Conservation (phyloP, 2,329 filamentous ascomycete species). For the Stagonosporopsis tanaceti region DNA sequence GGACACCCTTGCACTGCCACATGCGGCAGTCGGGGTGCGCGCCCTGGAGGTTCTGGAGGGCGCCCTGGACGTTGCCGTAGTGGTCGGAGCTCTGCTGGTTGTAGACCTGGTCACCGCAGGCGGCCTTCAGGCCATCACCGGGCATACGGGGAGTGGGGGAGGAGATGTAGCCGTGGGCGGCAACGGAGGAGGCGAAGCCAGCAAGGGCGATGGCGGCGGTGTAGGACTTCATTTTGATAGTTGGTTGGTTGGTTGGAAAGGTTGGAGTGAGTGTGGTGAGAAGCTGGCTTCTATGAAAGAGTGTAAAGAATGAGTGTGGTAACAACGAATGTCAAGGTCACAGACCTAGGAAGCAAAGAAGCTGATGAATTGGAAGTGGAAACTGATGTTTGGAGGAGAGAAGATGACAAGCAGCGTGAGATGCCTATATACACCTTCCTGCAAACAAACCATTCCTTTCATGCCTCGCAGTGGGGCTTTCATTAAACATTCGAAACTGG, state of each 20-base stretch:
- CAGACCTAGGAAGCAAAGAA: slow-evolving; percentile 45
- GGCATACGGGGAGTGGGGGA: slow-evolving; percentile 59
- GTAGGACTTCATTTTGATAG: slow-evolving; percentile 54
- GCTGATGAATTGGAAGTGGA: slow-evolving; percentile 35
- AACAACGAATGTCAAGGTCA: slow-evolving; percentile 51
- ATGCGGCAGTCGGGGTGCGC: slow-evolving; percentile 62
- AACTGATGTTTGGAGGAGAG: slow-evolving; percentile 29
- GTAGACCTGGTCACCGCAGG: slow-evolving; percentile 64
- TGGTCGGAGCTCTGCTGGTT: slow-evolving; percentile 62
- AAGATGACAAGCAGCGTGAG: slow-evolving; percentile 6
- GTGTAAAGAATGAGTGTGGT: slow-evolving; percentile 43
- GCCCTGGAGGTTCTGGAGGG: slow-evolving; percentile 57
- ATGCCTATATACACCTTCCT: slow-evolving; percentile 32
- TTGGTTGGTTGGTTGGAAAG: slow-evolving; percentile 20
- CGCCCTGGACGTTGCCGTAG: slow-evolving; percentile 65
- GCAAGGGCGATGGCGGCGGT: slow-evolving; percentile 53
- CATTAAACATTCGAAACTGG: slow-evolving; percentile 50
- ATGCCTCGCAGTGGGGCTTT: slow-evolving; percentile 37
- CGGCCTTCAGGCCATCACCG: slow-evolving; percentile 59
- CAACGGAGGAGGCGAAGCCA: slow-evolving; percentile 56
- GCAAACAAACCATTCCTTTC: slow-evolving; percentile 20
- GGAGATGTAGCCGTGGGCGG: slow-evolving; percentile 63
- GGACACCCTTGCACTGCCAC: slow-evolving; percentile 67
- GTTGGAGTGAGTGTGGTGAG: slow-evolving; percentile 36
- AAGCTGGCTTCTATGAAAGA: slow-evolving; percentile 46